Conservation (phyloP, 2,329 filamentous ascomycete species). For the Chaetoscypha palmicola region DNA sequence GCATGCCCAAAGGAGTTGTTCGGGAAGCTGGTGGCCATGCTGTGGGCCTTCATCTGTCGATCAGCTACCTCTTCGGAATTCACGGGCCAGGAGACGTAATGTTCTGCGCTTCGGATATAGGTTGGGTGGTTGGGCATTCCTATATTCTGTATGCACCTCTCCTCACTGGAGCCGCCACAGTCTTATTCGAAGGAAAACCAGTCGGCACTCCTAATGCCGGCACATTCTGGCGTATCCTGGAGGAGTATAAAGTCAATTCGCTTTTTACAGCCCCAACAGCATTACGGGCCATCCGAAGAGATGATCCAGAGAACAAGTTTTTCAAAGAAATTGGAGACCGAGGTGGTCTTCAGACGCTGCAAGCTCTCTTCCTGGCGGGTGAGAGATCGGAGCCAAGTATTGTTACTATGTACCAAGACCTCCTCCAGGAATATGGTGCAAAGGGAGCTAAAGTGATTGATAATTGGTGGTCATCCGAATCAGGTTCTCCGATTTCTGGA, state of each 20-base stretch:
- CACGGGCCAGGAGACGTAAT: slow-evolving; percentile 78
- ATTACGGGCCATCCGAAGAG: slow-evolving; percentile 76
- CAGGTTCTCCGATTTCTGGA: slow-evolving; percentile 61
- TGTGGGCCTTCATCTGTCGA: slow-evolving; percentile 74
- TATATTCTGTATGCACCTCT: slow-evolving; percentile 89
- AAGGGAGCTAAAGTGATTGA: slow-evolving; percentile 57
- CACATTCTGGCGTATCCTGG: slow-evolving; percentile 80
- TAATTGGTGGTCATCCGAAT: slow-evolving; percentile 71
- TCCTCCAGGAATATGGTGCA: slow-evolving; percentile 61
- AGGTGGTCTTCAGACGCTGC: slow-evolving; percentile 64
- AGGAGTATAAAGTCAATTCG: slow-evolving; percentile 77
- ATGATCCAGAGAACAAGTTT: slow-evolving; percentile 67
- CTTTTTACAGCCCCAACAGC: slow-evolving; percentile 86
- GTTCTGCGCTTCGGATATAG: slow-evolving; percentile 69
- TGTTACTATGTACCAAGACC: slow-evolving; percentile 69
- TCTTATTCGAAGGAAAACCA: slow-evolving; percentile 92
- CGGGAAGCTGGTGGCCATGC: slow-evolving; percentile 81
- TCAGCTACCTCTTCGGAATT: slow-evolving; percentile 76
- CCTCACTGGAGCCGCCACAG: slow-evolving; percentile 74
- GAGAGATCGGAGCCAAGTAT: slow-evolving; percentile 86
- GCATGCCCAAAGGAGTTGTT: slow-evolving; percentile 74
- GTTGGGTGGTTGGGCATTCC: slow-evolving; percentile 81
- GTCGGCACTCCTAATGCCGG: slow-evolving; percentile 82
- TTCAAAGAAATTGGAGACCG: slow-evolving; percentile 57
- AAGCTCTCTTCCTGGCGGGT: slow-evolving; percentile 76